Conservation (phyloP, 192 early-diverging fungal species). For the Dissophora ornata region DNA sequence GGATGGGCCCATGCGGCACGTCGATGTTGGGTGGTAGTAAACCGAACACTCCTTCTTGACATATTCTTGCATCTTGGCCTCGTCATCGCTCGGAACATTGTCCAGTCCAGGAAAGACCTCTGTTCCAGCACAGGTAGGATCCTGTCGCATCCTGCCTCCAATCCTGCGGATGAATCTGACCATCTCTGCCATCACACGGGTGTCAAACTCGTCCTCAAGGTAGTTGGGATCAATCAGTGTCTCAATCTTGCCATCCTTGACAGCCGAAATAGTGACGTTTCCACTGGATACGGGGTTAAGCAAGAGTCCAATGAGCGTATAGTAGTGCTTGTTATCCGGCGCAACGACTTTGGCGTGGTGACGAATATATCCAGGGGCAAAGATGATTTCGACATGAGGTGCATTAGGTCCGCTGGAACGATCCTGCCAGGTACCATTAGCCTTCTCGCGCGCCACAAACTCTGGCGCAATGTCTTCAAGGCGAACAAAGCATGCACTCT, state of each 20-base stretch:
- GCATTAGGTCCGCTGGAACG: slow-evolving; percentile 31
- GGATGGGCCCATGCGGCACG: slow-evolving; percentile 41
- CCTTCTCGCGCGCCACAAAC: slow-evolving; percentile 50
- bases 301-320: slow-evolving; percentile 21
- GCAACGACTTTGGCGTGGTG: background rate
- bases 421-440: slow-evolving; percentile 46
- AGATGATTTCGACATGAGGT: slow-evolving; percentile 40
- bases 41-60: slow-evolving; percentile 12
- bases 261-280: slow-evolving; percentile 30
- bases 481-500: slow-evolving; percentile 29
- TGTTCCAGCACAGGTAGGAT: slow-evolving; percentile 19
- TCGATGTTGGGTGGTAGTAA: slow-evolving; percentile 42
- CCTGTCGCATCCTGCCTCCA: slow-evolving; percentile 17
- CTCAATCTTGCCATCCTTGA: slow-evolving; percentile 31
- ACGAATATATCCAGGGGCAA: slow-evolving; percentile 10
- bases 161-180: slow-evolving; percentile 23
- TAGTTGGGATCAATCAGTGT: slow-evolving; percentile 45
- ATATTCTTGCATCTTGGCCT: slow-evolving; percentile 28
- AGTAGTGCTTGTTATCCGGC: slow-evolving; percentile 23
- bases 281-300: slow-evolving; percentile 38
- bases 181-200: slow-evolving; percentile 30
- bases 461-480: slow-evolving; percentile 43
- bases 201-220: slow-evolving; percentile 38
- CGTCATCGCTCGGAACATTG: slow-evolving; percentile 33
- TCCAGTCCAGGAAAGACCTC: slow-evolving; percentile 26